These are phyloP conservation scores for Candida boidinii DNA, from an alignment of 805 yeast species.

Conservation along the genomic window DNA sequence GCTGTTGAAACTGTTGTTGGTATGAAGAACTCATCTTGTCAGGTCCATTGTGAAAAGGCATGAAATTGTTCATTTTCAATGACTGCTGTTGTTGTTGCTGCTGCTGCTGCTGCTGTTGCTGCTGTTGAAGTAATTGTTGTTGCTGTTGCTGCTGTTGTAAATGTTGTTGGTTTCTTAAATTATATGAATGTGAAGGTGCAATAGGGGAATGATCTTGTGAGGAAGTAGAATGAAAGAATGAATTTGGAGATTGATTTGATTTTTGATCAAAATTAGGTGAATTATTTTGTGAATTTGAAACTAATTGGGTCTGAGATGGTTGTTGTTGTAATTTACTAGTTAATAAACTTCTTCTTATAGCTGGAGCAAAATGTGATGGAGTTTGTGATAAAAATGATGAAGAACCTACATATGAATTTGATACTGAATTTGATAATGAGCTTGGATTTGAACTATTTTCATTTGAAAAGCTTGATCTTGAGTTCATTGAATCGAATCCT, in stretches of 20 bases:
- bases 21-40: constrained; percentile 35
- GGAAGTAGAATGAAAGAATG: constrained; percentile 5
- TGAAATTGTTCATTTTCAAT: constrained; percentile 14
- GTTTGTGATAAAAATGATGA: too few species aligned
- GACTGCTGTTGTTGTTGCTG: constrained; percentile 2
- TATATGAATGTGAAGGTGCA: constrained; percentile 3
- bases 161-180: not conserved
- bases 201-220: constrained; percentile 4
- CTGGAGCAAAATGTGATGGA: constrained; percentile 12
- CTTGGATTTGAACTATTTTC: too few species aligned
- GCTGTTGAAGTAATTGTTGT: constrained; percentile 3
- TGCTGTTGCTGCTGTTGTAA: constrained; percentile 3
- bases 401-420: too few species aligned
- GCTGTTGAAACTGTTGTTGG: constrained; percentile 2
- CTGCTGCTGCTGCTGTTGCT: constrained; percentile 3
- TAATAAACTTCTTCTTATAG: constrained; percentile 21
- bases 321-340: constrained; percentile 20
- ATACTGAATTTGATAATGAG: too few species aligned
- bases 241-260: not conserved
- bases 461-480: too few species aligned
- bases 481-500: too few species aligned
- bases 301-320: constrained; percentile 9
- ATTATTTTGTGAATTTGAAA: too few species aligned
- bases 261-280: not conserved
- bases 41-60: constrained; percentile 38